These are phyloP conservation scores for Paraglomus occultum DNA, from an alignment of 192 early-diverging fungal genomes.

Conservation along the genomic window DNA sequence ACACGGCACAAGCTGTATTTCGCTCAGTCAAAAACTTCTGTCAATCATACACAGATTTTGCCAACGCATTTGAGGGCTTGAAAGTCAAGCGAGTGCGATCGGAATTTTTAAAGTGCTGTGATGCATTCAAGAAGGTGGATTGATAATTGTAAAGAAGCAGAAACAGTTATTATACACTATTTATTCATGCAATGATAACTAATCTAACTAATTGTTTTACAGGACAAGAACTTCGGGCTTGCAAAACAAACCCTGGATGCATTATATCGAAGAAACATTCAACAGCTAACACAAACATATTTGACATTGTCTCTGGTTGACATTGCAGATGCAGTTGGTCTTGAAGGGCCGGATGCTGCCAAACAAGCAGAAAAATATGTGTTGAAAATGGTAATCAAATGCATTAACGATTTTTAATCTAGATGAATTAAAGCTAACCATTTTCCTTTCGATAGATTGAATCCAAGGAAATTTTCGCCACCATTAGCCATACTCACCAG, in stretches of 20 bases:
- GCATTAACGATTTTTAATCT: neutral
- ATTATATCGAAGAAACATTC: conserved; percentile 56
- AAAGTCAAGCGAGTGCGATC: conserved; percentile 41
- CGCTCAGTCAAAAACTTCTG: conserved; percentile 42
- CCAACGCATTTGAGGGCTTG: conserved; percentile 53
- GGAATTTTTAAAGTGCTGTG: conserved; percentile 42
- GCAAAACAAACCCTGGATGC: conserved; percentile 48
- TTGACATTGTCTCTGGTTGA: conserved; percentile 69
- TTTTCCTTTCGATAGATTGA: conserved; percentile 40
- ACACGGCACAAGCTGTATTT: conserved; percentile 46
- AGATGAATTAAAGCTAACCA: neutral
- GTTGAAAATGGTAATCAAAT: conserved; percentile 55
- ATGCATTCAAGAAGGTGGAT: conserved; percentile 37
- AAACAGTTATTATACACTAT: neutral
- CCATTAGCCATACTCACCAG: conserved; percentile 43
- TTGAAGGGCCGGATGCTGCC: conserved; percentile 36
- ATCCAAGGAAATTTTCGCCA: conserved; percentile 49
- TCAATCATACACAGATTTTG: conserved; percentile 57
- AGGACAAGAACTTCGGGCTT: conserved; percentile 66
- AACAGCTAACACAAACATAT: conserved; percentile 74
- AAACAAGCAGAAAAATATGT: conserved; percentile 54
- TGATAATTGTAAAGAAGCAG: neutral
- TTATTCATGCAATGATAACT: neutral
- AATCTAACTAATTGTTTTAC: conserved; percentile 29
- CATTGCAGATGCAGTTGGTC: conserved; percentile 60